A percentile compares a stretch with the other conserved stretches of the same genome.
phyloP scores from a whole-genome alignment of 2,329 filamentous ascomycete species.

The Cadophora malorum region DNA sequence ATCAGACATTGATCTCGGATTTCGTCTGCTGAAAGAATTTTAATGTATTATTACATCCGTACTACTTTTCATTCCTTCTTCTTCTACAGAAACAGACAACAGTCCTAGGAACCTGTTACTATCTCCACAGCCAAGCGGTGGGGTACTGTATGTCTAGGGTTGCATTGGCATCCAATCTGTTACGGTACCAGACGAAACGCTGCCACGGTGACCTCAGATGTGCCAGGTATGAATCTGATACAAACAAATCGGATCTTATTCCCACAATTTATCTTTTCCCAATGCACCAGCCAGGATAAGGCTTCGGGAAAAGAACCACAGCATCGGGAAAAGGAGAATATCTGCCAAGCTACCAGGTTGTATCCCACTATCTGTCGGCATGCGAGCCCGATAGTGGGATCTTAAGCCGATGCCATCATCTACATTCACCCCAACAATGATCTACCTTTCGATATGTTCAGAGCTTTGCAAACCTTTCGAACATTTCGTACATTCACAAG shows the following conservation, averaged over 20 bases:
- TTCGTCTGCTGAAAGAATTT: background rate
- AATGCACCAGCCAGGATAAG: background rate
- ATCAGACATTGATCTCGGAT: background rate
- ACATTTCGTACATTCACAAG: constrained; percentile 20
- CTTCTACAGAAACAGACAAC: background rate
- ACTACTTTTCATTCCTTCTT: background rate
- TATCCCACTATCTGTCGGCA: constrained; percentile 12
- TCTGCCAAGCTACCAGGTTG: background rate
- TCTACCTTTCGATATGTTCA: background rate
- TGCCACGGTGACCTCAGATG: background rate
- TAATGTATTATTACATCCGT: too few species aligned
- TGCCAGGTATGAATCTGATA: background rate
- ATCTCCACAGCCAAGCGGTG: background rate
- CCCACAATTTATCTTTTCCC: background rate
- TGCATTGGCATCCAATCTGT: background rate
- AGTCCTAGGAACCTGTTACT: background rate
- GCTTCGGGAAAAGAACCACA: constrained; percentile 10
- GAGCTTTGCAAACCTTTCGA: background rate
- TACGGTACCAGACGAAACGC: background rate
- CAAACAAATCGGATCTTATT: background rate
- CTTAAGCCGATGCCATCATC: background rate
- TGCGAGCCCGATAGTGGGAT: constrained; percentile 10
- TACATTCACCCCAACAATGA: constrained; percentile 3
- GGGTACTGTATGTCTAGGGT: background rate
- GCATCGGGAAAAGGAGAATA: background rate